Evolutionary conservation across 371 early-diverging fungal species (phyloP), one percentile per base, ranked within the genome.

Genomic region (Mucor lusitanicus): DNA sequence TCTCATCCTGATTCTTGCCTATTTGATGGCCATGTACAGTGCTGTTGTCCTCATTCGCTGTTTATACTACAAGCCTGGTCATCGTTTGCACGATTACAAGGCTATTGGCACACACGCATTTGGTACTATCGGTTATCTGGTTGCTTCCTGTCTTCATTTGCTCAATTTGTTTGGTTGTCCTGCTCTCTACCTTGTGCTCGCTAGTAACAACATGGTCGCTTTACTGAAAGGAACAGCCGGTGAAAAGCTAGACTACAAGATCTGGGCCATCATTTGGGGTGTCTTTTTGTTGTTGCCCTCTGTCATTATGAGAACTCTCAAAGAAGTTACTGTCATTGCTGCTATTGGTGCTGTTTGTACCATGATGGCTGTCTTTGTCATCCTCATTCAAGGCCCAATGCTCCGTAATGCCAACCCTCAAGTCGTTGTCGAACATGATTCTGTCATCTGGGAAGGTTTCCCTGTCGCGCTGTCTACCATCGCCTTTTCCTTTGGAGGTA

Each of bases 151-250:
- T 50, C 85, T 93, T 68, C 88, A 91, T 57, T 87, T 89, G 68
- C 74, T 88, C 15, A 89, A 89, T 64, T 74, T 90, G 8, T 74
- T 91, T 37, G 93, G 94, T 64, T 89, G 89, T 39, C 86, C 91
- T 3, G 87, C 91, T 60, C 83, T 94, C 23, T 95, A 92, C 67
- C 79, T 95, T 19, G 89, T 94, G 39, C 72, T 95, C 59, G 90
- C 93, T 15, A 88, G 86, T 63, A 70, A 76, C 37, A 91, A 91
- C 70, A 74, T 91, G 71, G 68, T 80, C 48, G 69, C 82, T 13
- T 79, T 92, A 21, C 68, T 85, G 69, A 44, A 69, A 40, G 62
- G 74, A 69, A 78, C 81, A 55, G 60, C 68, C 65, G 61, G 62
- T 25, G 74, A 72, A 50, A 70, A 62, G 4, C 65, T 81, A 13